These are phyloP conservation scores for Schoenoplectus tabernaemontani DNA, from an alignment of 202 grass and related monocot genomes.

Conservation along the genomic window DNA sequence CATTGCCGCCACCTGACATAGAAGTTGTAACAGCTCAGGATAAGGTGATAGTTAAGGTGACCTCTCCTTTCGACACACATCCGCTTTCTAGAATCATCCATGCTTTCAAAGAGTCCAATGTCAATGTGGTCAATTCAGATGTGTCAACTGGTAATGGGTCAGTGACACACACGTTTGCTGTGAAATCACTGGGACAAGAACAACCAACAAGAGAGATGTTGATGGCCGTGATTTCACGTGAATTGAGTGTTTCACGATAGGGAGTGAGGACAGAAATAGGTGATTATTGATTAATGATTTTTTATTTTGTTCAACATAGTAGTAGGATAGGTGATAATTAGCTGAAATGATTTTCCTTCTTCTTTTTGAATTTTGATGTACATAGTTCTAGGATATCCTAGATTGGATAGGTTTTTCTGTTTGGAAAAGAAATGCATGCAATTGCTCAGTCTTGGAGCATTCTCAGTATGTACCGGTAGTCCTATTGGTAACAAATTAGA, in stretches of 20 bases:
- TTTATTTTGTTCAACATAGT: not conserved
- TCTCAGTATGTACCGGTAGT: conserved; percentile 3
- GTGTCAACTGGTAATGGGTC: conserved; percentile 37
- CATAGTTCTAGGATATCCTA: conserved; percentile 25
- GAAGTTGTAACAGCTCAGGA: conserved; percentile 49
- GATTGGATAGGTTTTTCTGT: conserved; percentile 18
- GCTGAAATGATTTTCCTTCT: not conserved
- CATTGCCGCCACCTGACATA: conserved; percentile 12
- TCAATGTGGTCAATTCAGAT: conserved; percentile 51
- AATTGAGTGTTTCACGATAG: conserved; percentile 25
- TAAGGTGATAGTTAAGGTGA: conserved; percentile 69
- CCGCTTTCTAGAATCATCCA: conserved; percentile 41
- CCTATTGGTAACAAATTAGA: not conserved
- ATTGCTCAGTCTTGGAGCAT: conserved; percentile 1
- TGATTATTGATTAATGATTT: conserved; percentile 4
- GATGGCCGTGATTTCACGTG: conserved; percentile 49
- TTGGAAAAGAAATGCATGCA: not conserved
- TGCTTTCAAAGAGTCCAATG: conserved; percentile 36
- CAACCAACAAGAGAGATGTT: conserved; percentile 52
- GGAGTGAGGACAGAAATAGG: not conserved
- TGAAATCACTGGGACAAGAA: conserved; percentile 48
- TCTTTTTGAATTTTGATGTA: conserved; percentile 19
- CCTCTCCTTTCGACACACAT: conserved; percentile 47
- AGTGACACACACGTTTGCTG: conserved; percentile 61
- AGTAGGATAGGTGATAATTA: conserved; percentile 4